Evolutionary conservation across 1,284 basidiomycete genomes (phyloP).

Genomic region (Leccinum fallax): DNA sequence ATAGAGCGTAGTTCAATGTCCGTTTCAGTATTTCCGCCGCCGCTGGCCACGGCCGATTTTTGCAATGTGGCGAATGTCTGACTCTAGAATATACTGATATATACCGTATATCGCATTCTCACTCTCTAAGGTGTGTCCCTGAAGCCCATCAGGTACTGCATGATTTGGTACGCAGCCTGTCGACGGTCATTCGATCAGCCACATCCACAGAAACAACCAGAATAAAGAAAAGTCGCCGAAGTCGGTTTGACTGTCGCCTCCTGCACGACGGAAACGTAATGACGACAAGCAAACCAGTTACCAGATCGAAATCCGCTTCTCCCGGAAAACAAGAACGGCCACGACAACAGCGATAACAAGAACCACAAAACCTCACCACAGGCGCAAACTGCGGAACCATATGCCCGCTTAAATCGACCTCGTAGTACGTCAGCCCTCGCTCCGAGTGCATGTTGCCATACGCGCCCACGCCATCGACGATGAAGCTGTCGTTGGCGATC

Average conservation of each 20-base stretch:
- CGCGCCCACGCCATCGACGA: constrained; percentile 69
- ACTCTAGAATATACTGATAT: background rate
- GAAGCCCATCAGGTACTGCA: constrained; percentile 71
- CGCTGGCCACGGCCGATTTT: too few relatives aligned
- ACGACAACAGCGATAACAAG: background rate
- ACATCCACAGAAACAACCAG: background rate
- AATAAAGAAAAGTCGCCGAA: background rate
- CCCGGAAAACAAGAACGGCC: background rate
- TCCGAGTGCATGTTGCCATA: constrained; percentile 66
- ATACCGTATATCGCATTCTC: too few relatives aligned
- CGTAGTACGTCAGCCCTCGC: constrained; percentile 65
- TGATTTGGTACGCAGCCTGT: constrained; percentile 67
- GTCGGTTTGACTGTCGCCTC: background rate
- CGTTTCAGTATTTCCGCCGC: background rate
- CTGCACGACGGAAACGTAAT: background rate
- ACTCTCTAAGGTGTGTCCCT: constrained; percentile 43
- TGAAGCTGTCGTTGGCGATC: constrained; percentile 63
- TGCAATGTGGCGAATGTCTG: background rate
- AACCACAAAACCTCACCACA: constrained; percentile 42
- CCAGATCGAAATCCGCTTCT: background rate
- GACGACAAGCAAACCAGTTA: background rate
- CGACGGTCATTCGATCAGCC: background rate
- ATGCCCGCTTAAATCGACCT: constrained; percentile 68
- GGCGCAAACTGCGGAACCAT: constrained; percentile 76
- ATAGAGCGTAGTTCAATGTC: background rate